Percentiles rank a stretch among this genome's conserved stretches.
Conservation (phyloP, 176 grass and related monocot genomes). For the Carex cristatella region DNA sequence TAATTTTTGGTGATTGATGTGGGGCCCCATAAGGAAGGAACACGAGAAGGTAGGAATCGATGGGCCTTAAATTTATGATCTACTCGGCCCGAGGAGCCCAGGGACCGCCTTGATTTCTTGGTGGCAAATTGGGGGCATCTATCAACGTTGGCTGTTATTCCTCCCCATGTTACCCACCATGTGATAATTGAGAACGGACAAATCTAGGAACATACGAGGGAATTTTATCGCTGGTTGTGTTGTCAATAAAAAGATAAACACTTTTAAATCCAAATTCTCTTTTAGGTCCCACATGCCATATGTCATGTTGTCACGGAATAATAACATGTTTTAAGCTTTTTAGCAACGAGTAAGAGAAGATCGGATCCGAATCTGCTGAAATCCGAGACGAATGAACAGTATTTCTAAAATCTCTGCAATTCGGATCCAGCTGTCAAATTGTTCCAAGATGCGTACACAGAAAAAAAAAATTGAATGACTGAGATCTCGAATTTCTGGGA, state of each 20-base stretch:
- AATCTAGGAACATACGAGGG: slow-evolving; percentile 4
- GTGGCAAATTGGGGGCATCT: background rate
- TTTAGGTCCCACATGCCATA: background rate
- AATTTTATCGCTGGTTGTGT: slow-evolving; percentile 7
- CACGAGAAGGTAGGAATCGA: background rate
- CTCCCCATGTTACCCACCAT: background rate
- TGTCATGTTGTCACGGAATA: background rate
- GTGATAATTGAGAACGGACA: slow-evolving; percentile 13
- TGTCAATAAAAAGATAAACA: background rate
- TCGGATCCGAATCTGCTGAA: too few relatives aligned
- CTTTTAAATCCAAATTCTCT: background rate
- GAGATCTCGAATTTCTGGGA: too few relatives aligned
- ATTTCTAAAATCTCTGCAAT: too few relatives aligned
- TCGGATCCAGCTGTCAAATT: too few relatives aligned
- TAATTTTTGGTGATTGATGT: background rate
- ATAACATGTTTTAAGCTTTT: background rate
- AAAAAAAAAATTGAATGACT: too few relatives aligned
- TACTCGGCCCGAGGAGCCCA: slow-evolving; percentile 1
- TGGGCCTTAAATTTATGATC: background rate
- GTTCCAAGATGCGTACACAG: too few relatives aligned
- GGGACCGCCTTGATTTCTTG: background rate
- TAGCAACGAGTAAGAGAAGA: background rate
- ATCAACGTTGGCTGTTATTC: background rate
- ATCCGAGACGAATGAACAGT: too few relatives aligned
- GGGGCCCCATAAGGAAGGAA: background rate